Evolutionary conservation across 2,329 filamentous ascomycete species (phyloP).

Genomic region (Fusarium succisae): DNA sequence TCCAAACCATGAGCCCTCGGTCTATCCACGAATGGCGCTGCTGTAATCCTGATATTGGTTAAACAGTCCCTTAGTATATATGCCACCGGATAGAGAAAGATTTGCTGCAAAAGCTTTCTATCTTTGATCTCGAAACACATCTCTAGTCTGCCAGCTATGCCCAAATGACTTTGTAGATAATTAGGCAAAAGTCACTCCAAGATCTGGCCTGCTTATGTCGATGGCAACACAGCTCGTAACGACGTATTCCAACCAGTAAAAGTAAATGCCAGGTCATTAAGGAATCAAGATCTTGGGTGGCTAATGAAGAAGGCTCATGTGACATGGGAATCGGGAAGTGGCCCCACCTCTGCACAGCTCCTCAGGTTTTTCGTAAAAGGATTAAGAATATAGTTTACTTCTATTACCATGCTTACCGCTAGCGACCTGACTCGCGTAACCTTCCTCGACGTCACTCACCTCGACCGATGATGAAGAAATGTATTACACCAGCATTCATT

Average conservation of each 20-base stretch:
- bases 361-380: not conserved
- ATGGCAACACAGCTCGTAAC: accelerated
- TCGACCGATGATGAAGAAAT: accelerated
- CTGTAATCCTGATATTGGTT: accelerated
- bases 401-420: accelerated
- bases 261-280: not conserved
- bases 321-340: not conserved
- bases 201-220: not conserved
- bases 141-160: too few relatives aligned
- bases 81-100: not conserved
- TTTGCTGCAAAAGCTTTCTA: too few relatives aligned
- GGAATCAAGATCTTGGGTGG: accelerated
- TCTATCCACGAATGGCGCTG: accelerated
- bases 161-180: not conserved
- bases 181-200: too few relatives aligned
- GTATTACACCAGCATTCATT: not conserved
- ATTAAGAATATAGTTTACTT: not conserved
- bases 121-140: too few relatives aligned
- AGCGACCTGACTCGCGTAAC: too few relatives aligned
- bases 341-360: not conserved
- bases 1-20: not conserved
- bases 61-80: accelerated
- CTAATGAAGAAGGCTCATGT: not conserved
- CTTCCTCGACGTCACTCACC: too few relatives aligned
- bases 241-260: not conserved